phyloP scores from a whole-genome alignment of 2,329 filamentous ascomycete genomes.

The Rhytidhysteron rufulum region DNA sequence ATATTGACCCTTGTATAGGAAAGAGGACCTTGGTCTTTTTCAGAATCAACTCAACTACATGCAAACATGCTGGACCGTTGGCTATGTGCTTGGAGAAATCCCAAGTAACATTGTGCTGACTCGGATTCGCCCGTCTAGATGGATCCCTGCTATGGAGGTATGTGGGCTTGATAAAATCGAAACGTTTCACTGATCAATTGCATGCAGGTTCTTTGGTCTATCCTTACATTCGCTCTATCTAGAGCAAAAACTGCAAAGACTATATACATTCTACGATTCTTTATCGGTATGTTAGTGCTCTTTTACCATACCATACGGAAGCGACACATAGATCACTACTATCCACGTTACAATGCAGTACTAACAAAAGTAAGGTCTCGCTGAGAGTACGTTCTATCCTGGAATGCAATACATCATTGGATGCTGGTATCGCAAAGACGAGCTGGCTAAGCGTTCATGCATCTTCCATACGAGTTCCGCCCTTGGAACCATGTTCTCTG shows the following conservation, averaged over 20 bases:
- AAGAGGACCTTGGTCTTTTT: conserved; percentile 51
- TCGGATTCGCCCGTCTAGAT: conserved; percentile 43
- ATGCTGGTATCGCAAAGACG: conserved; percentile 49
- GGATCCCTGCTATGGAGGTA: conserved; percentile 47
- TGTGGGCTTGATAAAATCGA: conserved; percentile 26
- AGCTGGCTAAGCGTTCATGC: conserved; percentile 50
- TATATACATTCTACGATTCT: conserved; percentile 47
- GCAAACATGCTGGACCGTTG: conserved; percentile 56
- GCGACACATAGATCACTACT: not conserved
- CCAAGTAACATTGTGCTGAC: conserved; percentile 52
- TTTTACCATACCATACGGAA: no score
- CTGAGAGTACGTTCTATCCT: conserved; percentile 50
- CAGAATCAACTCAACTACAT: conserved; percentile 56
- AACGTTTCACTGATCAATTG: not conserved
- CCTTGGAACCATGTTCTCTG: conserved; percentile 46
- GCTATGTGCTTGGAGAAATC: conserved; percentile 55
- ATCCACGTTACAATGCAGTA: no score
- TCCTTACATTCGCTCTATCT: conserved; percentile 46
- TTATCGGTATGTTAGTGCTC: conserved; percentile 39
- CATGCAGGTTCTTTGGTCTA: conserved; percentile 44
- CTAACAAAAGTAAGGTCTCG: no score
- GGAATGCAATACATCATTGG: conserved; percentile 52
- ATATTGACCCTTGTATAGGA: conserved; percentile 27
- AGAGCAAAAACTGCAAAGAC: conserved; percentile 40
- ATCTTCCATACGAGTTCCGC: conserved; percentile 50